A percentile compares a stretch with the other conserved stretches of the same genome.
Conservation (phyloP, 371 early-diverging fungal genomes). For the Rhizopus microsporus region DNA sequence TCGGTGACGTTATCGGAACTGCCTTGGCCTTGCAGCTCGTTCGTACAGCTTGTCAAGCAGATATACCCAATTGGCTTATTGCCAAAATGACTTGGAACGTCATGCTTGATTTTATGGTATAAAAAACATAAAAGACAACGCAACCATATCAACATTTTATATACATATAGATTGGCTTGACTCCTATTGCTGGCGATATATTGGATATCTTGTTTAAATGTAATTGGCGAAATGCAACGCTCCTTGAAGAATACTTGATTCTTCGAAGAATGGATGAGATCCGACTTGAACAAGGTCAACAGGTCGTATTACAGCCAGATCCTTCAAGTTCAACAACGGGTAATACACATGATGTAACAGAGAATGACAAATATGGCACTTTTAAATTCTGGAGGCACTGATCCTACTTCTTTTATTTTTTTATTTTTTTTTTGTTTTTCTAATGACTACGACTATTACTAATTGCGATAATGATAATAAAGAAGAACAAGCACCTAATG, state of each 20-base stretch:
- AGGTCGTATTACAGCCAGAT: background rate
- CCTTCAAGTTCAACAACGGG: background rate
- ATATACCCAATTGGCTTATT: conserved; percentile 39
- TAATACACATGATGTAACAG: background rate
- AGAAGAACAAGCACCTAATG: background rate
- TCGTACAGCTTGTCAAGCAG: conserved; percentile 32
- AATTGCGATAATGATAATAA: too few relatives aligned
- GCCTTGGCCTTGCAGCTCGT: conserved; percentile 41
- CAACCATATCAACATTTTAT: too few relatives aligned
- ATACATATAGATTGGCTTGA: conserved; percentile 41
- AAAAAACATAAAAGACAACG: background rate
- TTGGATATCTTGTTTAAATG: conserved; percentile 51
- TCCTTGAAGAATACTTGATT: conserved; percentile 49
- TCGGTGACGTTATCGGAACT: conserved; percentile 47
- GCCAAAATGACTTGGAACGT: conserved; percentile 50
- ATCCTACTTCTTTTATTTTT: background rate
- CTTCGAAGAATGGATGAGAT: conserved; percentile 41
- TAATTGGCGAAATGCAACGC: conserved; percentile 47
- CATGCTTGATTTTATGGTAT: conserved; percentile 47
- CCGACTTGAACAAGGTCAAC: conserved; percentile 28
- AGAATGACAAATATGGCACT: background rate
- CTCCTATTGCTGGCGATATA: conserved; percentile 53
- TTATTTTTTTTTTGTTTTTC: background rate
- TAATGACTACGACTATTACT: background rate
- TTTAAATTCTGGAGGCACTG: background rate